Conservation (phyloP, 805 yeast genomes). For the Schizosaccharomyces lindneri region DNA sequence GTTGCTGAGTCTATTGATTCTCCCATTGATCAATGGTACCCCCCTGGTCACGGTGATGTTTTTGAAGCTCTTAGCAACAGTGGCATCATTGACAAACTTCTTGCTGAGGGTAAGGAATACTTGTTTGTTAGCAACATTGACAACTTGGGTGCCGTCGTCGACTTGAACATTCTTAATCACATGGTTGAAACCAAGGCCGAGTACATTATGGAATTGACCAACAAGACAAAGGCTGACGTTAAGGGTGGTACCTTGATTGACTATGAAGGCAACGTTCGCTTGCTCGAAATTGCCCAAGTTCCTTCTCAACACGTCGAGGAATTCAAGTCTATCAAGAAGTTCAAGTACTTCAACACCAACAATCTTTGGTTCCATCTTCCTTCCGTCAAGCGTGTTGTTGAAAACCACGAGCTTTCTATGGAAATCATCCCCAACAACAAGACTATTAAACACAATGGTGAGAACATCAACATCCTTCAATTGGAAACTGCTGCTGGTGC, state of each 20-base stretch:
- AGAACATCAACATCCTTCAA: constrained; percentile 50
- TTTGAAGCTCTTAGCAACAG: constrained; percentile 72
- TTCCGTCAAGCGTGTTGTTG: constrained; percentile 82
- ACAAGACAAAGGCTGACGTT: constrained; percentile 96
- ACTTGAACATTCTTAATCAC: constrained; percentile 67
- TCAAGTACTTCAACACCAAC: constrained; percentile 93
- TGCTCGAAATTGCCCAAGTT: constrained; percentile 92
- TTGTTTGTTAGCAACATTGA: constrained; percentile 94
- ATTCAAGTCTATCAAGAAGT: constrained; percentile 90
- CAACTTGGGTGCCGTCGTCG: constrained; percentile 95
- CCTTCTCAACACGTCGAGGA: constrained; percentile 97
- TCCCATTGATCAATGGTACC: constrained; percentile 76
- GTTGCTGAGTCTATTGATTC: constrained; percentile 62
- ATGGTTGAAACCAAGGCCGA: constrained; percentile 81
- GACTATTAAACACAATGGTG: constrained; percentile 24
- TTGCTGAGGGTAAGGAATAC: constrained; percentile 83
- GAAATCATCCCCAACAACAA: constrained; percentile 93
- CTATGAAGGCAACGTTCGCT: constrained; percentile 81
- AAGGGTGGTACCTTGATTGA: constrained; percentile 97
- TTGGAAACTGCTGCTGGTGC: constrained; percentile 98
- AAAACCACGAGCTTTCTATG: constrained; percentile 52
- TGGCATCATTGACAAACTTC: constrained; percentile 72
- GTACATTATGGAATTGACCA: constrained; percentile 94
- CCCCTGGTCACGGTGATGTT: constrained; percentile 98
- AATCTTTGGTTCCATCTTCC: constrained; percentile 90